These are phyloP conservation scores for Mortierella hygrophila DNA, from an alignment of 192 early-diverging fungal species.

Conservation along the genomic window DNA sequence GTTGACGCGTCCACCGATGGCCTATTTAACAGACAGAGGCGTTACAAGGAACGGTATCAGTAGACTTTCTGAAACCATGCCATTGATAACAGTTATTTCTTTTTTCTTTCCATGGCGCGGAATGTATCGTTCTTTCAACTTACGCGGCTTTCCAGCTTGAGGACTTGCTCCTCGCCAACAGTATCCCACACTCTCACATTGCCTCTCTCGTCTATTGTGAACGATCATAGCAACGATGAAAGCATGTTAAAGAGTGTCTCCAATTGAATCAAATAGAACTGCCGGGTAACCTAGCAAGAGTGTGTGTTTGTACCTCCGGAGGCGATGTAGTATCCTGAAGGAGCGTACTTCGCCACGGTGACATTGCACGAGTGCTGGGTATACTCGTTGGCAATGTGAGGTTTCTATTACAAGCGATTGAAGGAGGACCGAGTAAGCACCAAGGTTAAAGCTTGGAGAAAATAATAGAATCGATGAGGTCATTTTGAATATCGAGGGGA, in stretches of 20 bases:
- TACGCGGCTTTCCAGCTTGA: conserved; percentile 87
- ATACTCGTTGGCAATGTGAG: conserved; percentile 84
- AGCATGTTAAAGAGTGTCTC: not conserved
- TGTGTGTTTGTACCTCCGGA: conserved; percentile 82
- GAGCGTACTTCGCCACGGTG: conserved; percentile 91
- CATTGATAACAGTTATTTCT: conserved; percentile 87
- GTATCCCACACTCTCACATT: conserved; percentile 97
- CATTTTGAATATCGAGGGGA: not conserved
- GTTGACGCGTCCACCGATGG: conserved; percentile 75
- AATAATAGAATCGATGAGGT: not conserved
- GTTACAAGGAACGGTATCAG: not conserved
- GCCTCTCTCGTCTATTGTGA: conserved; percentile 77
- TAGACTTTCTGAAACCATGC: no score
- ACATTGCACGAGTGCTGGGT: conserved; percentile 81
- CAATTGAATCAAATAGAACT: not conserved
- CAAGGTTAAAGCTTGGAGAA: no score
- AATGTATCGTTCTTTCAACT: conserved; percentile 56
- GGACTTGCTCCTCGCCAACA: conserved; percentile 79
- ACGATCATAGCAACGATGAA: not conserved
- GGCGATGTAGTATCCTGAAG: conserved; percentile 95
- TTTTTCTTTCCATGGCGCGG: conserved; percentile 63
- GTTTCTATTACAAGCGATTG: conserved; percentile 68
- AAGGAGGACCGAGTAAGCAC: not conserved
- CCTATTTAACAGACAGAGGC: conserved; percentile 12
- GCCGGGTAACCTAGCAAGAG: not conserved